Evolutionary conservation across 176 grass and related monocot species (phyloP), one percentile per base, ranked within the genome.

Genomic region (Poa pratensis): DNA sequence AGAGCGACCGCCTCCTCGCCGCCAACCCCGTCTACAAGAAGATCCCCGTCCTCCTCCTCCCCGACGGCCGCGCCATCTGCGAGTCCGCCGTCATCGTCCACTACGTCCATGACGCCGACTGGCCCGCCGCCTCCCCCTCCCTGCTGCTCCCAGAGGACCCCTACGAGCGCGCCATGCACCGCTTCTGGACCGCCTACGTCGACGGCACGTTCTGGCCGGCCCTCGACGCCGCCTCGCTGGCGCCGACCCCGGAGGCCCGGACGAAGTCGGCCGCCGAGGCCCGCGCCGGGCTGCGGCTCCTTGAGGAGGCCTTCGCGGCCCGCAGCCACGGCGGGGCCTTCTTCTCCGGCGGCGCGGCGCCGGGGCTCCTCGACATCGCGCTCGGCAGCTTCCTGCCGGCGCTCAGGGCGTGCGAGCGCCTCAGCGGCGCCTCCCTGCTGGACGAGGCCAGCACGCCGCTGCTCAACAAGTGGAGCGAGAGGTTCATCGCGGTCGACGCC

Each of bases 41-140:
- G 90, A 88, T 95, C 76, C 93, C 90, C 8, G 90, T 95, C 6
- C 83, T 95, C 45, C 70, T 95, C 34, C 87, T 90, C 51, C 69
- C 89, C 67, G 80, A 80, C 75, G 85, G 82, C 66, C 86, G 90
- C 77, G 71, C 90, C 52, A 16, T 95, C 65, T 92, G 93, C 72
- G 90, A 95, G 79, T 95, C 88, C 37, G 86, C 83, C 76, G 86
- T 90, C 69, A 95, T 95, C 77, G 88, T 48, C 23, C 90, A 92
- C 13, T 92, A 92, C 78, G 26, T 86, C 39, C 75, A 90, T n/a
- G 90, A 92, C 7, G 75, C 59, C 16, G 0, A 16, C 61, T 75
- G 66, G 77, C 12, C 85, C 5, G 3, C 42, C 19, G 23, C 13
- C 28, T 14, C 18, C 1, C 1, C 1, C 16, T 17, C 4, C 11